Percentiles rank a stretch among this genome's conserved stretches.
Evolutionary conservation across 2,329 filamentous ascomycete species (phyloP).

Genomic region (Pseudofabraea citricarpa): DNA sequence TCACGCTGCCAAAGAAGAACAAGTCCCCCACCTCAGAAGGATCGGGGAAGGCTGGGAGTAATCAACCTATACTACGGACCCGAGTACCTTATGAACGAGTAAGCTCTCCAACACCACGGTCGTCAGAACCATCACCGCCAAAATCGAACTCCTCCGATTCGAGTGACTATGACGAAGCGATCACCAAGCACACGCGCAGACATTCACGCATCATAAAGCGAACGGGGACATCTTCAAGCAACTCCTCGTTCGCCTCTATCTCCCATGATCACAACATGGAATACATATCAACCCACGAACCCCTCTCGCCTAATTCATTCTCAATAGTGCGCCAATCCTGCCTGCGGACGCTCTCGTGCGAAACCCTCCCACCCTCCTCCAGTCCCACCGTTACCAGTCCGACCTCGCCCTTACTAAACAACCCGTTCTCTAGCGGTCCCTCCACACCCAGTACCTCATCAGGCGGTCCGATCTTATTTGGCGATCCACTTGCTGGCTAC

Average conservation of each 20-base stretch:
- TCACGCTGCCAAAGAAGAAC: slow-evolving; percentile 53
- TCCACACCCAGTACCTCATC: slow-evolving; percentile 45
- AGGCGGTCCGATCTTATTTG: slow-evolving; percentile 65
- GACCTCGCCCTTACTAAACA: slow-evolving; percentile 35
- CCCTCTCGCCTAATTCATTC: slow-evolving; percentile 56
- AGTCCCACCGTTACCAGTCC: slow-evolving; percentile 32
- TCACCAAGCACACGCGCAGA: slow-evolving; percentile 12
- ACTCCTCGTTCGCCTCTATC: slow-evolving; percentile 37
- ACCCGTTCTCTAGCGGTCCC: slow-evolving; percentile 31
- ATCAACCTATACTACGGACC: slow-evolving; percentile 54
- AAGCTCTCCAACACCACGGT: slow-evolving; percentile 15
- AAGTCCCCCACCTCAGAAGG: slow-evolving; percentile 14
- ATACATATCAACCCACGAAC: slow-evolving; percentile 65
- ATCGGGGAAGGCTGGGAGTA: slow-evolving; percentile 7
- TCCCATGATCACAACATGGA: slow-evolving; percentile 61
- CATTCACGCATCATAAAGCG: slow-evolving; percentile 14
- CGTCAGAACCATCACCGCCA: slow-evolving; percentile 18
- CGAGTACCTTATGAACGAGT: slow-evolving; percentile 56
- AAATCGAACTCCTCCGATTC: slow-evolving; percentile 22
- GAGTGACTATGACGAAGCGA: slow-evolving; percentile 20
- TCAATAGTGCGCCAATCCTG: slow-evolving; percentile 64
- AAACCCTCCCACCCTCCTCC: slow-evolving; percentile 53
- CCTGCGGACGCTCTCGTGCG: slow-evolving; percentile 60
- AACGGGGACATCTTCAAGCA: slow-evolving; percentile 20
- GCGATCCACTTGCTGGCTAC: slow-evolving; percentile 59